Base-by-base conservation (phyloP, 2,329 filamentous ascomycete species). In the Basipetospora chlamydospora region DNA sequence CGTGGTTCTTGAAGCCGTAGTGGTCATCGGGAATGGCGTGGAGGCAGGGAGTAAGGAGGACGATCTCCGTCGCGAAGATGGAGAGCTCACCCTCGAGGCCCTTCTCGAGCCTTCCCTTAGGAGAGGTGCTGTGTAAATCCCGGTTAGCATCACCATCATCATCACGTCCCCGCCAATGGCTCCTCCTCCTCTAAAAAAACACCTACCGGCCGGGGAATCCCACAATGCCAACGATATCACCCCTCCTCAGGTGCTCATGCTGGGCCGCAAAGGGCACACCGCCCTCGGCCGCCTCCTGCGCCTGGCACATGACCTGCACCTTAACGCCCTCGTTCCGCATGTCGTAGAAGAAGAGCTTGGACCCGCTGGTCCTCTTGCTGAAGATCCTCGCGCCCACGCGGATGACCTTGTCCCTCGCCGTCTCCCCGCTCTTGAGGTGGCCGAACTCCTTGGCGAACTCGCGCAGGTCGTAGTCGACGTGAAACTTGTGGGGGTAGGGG, bases 1-100 rank as follows among this genome's bases (percentile, higher is more conserved):
- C 90, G 54, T 86, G 75, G 56, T 96, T 87, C 69, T 93, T 88
- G 67, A 96, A 86, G 43, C 88, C 88, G 55, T 85, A 95, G 61
- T 88, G 80, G 58, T 90, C 85, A 42, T 81, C 80, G 39, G 90
- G 90, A 47, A 92, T 70, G 64, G 84, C 79, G 60, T 94, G 87
- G 52, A 98, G 62, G 59, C 88, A 96, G 7, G 90, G 90, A 1
- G 88, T 80, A 42, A 98, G 70, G 31, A 96, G 77, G 28, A 80
- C 66, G 44, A 98, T 70, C 59, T 95, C 80, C 35, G 73, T 77
- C 2, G 90, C 90, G 52, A 94, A 93, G 56, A 98, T 85, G 28
- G 85, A 93, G 35, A 98, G 71, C 61, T 98, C 88, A 44, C 90
- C 90, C 47, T 87, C 81, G 51, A 80, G 75, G 45, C 85, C 73